Evolutionary conservation across 257 asterid species (phyloP), one percentile per base, ranked within the genome.

Genomic region (Solanum boliviense): DNA sequence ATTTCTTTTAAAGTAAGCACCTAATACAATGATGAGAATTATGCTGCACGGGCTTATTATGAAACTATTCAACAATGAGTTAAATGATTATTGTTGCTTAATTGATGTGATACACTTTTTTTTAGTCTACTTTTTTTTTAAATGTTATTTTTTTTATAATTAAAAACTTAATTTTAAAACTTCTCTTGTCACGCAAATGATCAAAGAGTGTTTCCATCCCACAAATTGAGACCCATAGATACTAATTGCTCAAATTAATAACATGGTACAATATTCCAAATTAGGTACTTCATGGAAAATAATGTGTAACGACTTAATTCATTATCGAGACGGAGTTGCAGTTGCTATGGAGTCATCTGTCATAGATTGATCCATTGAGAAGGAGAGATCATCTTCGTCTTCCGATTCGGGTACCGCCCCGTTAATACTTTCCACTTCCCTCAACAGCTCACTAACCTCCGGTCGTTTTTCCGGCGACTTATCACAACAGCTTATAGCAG

Each of bases 401-500:
- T 92, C 97, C 1, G 98, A 92, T 16, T 91, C 94, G 2, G 13
- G 41, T 18, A 65, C 91, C 29, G 31, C 67, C 1, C 56, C 86
- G 83, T 67, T 90, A 85, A 94, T 87, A 87, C 87, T 92, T 89
- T 94, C 98, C 85, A 95, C 93, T 89, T 94, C 98, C 71, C 89
- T 89, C 87, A 87, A 86, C 68, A 92, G 93, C 56, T 91, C 93
- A 29, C 89, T 86, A 23, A 94, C 91, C 35, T 94, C 98, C 70
- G 98, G 98, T 88, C 98, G 86, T 84, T 90, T 91, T 75, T 95
- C 96, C 62, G 98, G 98, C 81, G 88, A 88, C 81, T 73, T 92
- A 0, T 94, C 98, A 83, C 98, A 92, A 79, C 98, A 94, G 29
- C 86, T 91, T 88, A 95, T 82, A 11, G 95, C 98, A 38, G 94